Evolutionary conservation across 148 eudicot species (phyloP), one percentile per base, ranked within the genome.

Genomic region (Mesembryanthemum crystallinum): DNA sequence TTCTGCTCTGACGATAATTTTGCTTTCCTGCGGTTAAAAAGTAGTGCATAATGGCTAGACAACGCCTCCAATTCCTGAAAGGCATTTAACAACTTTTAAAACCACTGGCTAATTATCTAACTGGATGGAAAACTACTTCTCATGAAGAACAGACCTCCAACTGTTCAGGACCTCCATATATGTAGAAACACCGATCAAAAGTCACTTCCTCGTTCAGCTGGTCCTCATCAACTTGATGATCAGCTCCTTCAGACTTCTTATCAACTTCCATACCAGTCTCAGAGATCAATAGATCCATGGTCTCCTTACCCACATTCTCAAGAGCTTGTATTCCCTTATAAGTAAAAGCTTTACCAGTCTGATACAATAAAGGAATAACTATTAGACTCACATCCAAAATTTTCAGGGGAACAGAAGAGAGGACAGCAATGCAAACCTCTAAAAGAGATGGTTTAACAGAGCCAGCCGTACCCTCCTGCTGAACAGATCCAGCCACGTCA

Each of bases 161-260:
- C 61, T 88, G 97, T 80, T 95, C 99, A 68, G 99, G 97, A 66
- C 99, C 99, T 80, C 99, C 97, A 81, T 95, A 90, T 51, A 92
- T 95, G 82, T 95, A 95, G 80, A 95, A 95, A 80, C 97, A 95
- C 61, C 97, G 84, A 76, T 95, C 94, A 76, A 95, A 95, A n/a
- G 91, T 83, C 76, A 91, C 86, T 88, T 92, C 97, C 78, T 94
- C 97, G 74, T 87, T 81, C 71, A 87, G 83, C 58, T 86, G 96
- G 83, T 94, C 95, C 58, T 88, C 97, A 35, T 84, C 83, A 51
- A 61, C 75, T 73, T 77, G 82, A 49, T 69, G 73, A 60, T 85
- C 87, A 80, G 70, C 78, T 67, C 80, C 88, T 73, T 76, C 80
- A 64, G 76, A 43, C 45, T 85, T 80, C 67, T 81, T 92, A 15